Conservation (phyloP, 768 basidiomycete genomes). For the Tricholoma hemisulphureum region DNA sequence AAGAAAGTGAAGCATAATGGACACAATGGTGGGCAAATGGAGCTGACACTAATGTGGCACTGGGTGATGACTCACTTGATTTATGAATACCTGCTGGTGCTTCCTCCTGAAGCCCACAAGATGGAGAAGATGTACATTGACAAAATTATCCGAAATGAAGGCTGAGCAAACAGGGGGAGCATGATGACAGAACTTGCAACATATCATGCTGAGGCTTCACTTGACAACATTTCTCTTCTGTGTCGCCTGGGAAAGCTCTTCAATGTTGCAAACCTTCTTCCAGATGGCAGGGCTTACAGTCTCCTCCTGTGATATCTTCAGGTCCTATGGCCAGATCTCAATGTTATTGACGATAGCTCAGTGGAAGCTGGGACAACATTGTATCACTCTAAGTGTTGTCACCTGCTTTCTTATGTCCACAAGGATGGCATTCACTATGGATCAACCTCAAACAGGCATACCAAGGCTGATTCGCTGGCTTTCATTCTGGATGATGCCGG, state of each 20-base stretch:
- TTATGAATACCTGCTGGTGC: slow-evolving; percentile 13
- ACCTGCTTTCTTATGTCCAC: slow-evolving; percentile 3
- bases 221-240: slow-evolving; percentile 4
- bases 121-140: slow-evolving; percentile 8
- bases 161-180: slow-evolving; percentile 9
- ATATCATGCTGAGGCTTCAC: slow-evolving; percentile 16
- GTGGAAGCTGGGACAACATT: slow-evolving; percentile 1
- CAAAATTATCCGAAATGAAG: slow-evolving; percentile 14
- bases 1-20: slow-evolving; percentile 33
- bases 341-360: not conserved
- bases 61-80: slow-evolving; percentile 28
- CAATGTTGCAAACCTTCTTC: not conserved
- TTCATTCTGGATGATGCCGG: slow-evolving; percentile 7
- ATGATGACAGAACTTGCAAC: slow-evolving; percentile 23
- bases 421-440: slow-evolving; percentile 25
- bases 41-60: slow-evolving; percentile 27
- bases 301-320: slow-evolving; percentile 1
- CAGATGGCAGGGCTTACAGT: not conserved
- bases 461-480: slow-evolving; percentile 13
- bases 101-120: slow-evolving; percentile 3
- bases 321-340: slow-evolving; percentile 2
- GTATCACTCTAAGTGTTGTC: not conserved
- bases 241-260: not conserved
- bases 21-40: slow-evolving; percentile 27
- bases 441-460: slow-evolving; percentile 7